Conservation (phyloP, 2,329 filamentous ascomycete species). For the Beauveria pseudobassiana region DNA sequence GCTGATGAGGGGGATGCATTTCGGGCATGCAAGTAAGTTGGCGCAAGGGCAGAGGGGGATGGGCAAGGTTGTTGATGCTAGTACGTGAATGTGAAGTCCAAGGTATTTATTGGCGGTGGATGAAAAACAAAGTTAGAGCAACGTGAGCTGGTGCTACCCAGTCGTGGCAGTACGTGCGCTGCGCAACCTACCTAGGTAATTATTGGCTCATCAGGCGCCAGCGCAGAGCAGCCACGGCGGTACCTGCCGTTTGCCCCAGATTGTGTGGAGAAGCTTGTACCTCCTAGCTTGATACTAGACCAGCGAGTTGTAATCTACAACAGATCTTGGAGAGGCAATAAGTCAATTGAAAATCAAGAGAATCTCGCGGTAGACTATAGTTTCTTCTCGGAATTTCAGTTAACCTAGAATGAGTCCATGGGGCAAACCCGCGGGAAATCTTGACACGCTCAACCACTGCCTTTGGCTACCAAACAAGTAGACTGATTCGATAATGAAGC, state of each 20-base stretch:
- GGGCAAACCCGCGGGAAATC: too few species aligned
- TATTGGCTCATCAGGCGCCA: neutral
- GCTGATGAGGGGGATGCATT: conserved; percentile 4
- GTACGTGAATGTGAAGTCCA: conserved; percentile 17
- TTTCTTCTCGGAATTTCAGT: too few species aligned
- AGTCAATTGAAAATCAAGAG: neutral
- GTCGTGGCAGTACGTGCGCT: neutral
- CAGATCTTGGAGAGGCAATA: neutral
- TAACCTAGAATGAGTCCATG: too few species aligned
- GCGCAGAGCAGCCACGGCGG: neutral
- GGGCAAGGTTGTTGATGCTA: conserved; percentile 9
- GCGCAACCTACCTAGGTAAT: too few species aligned
- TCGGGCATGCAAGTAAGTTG: conserved; percentile 4
- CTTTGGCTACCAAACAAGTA: too few species aligned
- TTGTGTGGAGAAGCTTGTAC: neutral
- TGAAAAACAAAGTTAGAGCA: conserved; percentile 22
- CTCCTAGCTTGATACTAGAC: neutral
- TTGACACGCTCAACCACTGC: too few species aligned
- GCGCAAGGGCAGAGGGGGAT: neutral
- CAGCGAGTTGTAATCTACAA: neutral
- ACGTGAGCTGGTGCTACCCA: neutral
- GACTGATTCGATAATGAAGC: too few species aligned
- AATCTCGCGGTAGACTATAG: too few species aligned
- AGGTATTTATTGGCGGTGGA: conserved; percentile 20
- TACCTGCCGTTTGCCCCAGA: neutral